Evolutionary conservation across 1,284 basidiomycete species (phyloP), one percentile per base, ranked within the genome.

Genomic region (Puccinia novopanici): DNA sequence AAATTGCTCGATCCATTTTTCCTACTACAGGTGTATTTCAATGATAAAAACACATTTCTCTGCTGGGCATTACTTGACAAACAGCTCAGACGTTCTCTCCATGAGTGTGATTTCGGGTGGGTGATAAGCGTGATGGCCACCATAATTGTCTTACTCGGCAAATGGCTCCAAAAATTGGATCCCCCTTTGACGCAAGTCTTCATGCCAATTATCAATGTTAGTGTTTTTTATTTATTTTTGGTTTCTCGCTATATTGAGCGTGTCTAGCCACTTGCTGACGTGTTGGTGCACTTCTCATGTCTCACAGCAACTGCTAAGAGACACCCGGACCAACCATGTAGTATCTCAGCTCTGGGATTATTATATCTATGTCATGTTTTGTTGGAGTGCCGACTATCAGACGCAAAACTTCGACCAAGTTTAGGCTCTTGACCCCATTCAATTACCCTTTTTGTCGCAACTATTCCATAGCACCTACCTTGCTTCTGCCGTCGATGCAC

Each of bases 341-440:
- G 65, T 54, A 30, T 50, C 55, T 45, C 76, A 78, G 37, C 76
- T 78, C 27, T 78, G 76, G 76, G 76, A 78, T 71, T 78, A 78
- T 59, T 70, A 57, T 37, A 78, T 71, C 54, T 40, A 42, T 45
- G 67, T 78, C 6, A 78, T 78, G 76, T 57, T 78, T 15, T 34
- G 57, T 15, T 78, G 63, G 76, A 78, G 76, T 45, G 12, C 57
- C n/a, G 76, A 71, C 12, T n/a, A 55, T 37, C 45, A 24, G 3
- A n/a, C 40, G 24, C 17, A 59, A 17, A 40, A 71, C 48, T 3
- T 24, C 3, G 65, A 78, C 10, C 34, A 78, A 45, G 52, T 78
- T 61, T 78, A 67, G 76, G 76, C 63, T 27, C 65, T 78, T 37
- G 52, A 78, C 12, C 48, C 63, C 15, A 13, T 30, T 12, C 76